Evolutionary conservation across 345 rosid genomes (phyloP).

Genomic region (Theobroma cacao): DNA sequence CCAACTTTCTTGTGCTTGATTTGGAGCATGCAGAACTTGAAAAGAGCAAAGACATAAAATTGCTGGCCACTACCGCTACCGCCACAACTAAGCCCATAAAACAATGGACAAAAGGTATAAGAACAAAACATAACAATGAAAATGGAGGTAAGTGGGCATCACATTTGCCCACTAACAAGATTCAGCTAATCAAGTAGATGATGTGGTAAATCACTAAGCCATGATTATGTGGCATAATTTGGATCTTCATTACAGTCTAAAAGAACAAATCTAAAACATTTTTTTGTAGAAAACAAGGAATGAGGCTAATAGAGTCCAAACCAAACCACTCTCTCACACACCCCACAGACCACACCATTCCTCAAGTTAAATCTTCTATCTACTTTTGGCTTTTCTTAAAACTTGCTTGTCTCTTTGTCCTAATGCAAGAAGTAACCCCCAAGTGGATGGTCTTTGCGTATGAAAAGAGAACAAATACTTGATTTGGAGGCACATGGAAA

Average conservation of each 20-base stretch:
- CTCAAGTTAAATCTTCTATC: constrained; percentile 20
- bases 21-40: not conserved
- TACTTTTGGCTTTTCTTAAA: constrained; percentile 17
- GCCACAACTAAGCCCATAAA: not conserved
- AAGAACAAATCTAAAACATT: not conserved
- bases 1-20: not conserved
- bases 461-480: constrained; percentile 32
- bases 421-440: constrained; percentile 21
- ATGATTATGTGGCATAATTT: not conserved
- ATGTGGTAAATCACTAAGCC: constrained; percentile 7
- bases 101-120: not conserved
- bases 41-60: not conserved
- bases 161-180: constrained; percentile 2
- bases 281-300: not conserved
- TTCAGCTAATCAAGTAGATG: constrained; percentile 2
- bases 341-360: constrained; percentile 21
- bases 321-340: not conserved
- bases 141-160: constrained; percentile 17
- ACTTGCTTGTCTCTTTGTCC: constrained; percentile 31
- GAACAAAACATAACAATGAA: not conserved
- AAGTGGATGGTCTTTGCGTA: constrained; percentile 21
- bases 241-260: not conserved
- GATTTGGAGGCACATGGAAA: constrained; percentile 35
- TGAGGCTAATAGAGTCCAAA: constrained; percentile 7
- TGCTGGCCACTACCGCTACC: constrained; percentile 10